Percentiles rank a stretch among this genome's conserved stretches.
These are phyloP conservation scores for Apiospora sp. DNA, from an alignment of 2,329 filamentous ascomycete species.

Conservation along the genomic window DNA sequence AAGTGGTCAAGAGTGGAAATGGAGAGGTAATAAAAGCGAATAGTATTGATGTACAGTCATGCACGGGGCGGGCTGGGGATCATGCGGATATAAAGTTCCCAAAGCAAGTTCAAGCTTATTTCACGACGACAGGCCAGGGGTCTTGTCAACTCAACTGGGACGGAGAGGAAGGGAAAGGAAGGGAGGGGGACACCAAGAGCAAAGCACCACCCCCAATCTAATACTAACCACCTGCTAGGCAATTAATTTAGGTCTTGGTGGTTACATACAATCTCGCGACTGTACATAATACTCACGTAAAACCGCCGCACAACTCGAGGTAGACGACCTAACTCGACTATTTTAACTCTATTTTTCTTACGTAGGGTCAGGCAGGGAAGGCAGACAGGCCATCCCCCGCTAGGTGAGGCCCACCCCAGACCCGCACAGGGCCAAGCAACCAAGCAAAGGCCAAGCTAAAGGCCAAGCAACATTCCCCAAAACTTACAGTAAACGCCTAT, in stretches of 20 bases:
- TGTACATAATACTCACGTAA: slow-evolving; percentile 19
- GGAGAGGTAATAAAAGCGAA: neutral
- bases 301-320: neutral
- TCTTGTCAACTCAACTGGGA: neutral
- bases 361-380: neutral
- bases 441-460: slow-evolving; percentile 13
- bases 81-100: slow-evolving; percentile 25
- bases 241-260: slow-evolving; percentile 18
- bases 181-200: neutral
- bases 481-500: slow-evolving; percentile 24
- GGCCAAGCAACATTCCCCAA: slow-evolving; percentile 11
- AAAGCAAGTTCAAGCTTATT: slow-evolving; percentile 26
- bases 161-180: neutral
- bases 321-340: neutral
- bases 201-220: neutral
- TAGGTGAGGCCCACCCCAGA: neutral
- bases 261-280: neutral
- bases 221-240: neutral
- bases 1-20: slow-evolving; percentile 19
- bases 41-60: neutral
- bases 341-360: slow-evolving; percentile 1
- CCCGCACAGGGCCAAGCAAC: slow-evolving; percentile 14
- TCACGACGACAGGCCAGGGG: slow-evolving; percentile 24
- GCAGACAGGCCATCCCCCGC: neutral
- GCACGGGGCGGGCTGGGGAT: slow-evolving; percentile 21